These are phyloP conservation scores for Trichosporon sp. DNA, from an alignment of 1,284 basidiomycete species.

Conservation along the genomic window DNA sequence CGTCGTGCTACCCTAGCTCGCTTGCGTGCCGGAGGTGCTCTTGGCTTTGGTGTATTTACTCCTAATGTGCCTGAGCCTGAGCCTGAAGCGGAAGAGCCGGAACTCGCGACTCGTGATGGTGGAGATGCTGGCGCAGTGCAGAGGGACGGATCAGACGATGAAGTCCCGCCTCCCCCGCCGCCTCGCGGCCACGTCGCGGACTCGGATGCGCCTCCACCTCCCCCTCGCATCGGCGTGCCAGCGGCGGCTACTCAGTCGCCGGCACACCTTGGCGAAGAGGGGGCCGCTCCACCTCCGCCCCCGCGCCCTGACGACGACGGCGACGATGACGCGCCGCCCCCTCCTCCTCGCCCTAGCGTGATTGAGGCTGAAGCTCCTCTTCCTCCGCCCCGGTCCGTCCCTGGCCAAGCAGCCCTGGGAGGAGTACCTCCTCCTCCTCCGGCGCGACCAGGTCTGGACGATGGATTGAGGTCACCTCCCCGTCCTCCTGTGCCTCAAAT, in stretches of 20 bases:
- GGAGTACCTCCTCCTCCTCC: not conserved
- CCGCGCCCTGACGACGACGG: not conserved
- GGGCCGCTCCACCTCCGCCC: conserved; percentile 6
- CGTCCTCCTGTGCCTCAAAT: not conserved
- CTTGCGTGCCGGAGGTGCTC: conserved; percentile 44
- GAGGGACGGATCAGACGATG: conserved; percentile 13
- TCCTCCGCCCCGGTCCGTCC: not conserved
- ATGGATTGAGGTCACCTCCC: not conserved
- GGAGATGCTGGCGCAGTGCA: conserved; percentile 17
- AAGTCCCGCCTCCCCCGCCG: conserved; percentile 24
- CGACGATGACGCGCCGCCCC: not conserved
- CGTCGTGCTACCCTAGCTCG: conserved; percentile 45
- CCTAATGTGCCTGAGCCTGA: not conserved
- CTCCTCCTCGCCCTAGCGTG: not conserved
- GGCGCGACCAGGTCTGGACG: not conserved
- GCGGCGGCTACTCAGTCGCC: conserved; percentile 5
- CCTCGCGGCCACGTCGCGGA: conserved; percentile 18
- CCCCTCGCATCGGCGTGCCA: not conserved
- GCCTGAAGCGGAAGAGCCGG: conserved; percentile 12
- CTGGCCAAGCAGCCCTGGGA: not conserved
- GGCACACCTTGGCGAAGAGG: not conserved
- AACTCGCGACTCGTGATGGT: conserved; percentile 15
- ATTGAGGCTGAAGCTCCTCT: not conserved
- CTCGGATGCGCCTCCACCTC: conserved; percentile 13
- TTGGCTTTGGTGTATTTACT: conserved; percentile 48